Evolutionary conservation across 768 basidiomycete genomes (phyloP).

Genomic region (Amanita thiersii): DNA sequence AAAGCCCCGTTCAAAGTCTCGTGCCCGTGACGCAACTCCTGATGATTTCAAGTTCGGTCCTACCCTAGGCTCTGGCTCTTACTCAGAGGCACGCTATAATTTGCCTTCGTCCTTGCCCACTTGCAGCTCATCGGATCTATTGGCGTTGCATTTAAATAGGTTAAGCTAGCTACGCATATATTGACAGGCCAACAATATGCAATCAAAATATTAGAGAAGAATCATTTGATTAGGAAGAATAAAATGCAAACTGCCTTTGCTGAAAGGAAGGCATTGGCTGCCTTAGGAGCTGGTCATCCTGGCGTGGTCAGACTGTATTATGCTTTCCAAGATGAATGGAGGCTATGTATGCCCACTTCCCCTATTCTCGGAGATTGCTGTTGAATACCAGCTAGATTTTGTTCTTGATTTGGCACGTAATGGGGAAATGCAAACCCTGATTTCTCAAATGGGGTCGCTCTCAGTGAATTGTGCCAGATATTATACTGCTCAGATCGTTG

Average conservation of each 20-base stretch:
- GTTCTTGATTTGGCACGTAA: constrained; percentile 71
- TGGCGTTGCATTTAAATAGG: constrained; percentile 26
- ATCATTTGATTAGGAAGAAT: constrained; percentile 69
- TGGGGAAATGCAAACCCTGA: constrained; percentile 69
- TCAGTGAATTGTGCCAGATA: constrained; percentile 68
- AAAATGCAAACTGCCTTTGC: constrained; percentile 71
- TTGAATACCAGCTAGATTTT: constrained; percentile 43
- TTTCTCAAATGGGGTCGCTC: constrained; percentile 79
- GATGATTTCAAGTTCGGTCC: constrained; percentile 70
- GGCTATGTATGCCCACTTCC: constrained; percentile 55
- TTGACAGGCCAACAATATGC: constrained; percentile 43
- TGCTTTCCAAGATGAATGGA: constrained; percentile 80
- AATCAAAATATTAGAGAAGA: constrained; percentile 64
- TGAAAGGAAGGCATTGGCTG: constrained; percentile 72
- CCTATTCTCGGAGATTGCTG: not conserved
- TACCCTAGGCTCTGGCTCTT: constrained; percentile 76
- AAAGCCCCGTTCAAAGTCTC: constrained; percentile 34
- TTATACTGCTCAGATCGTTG: constrained; percentile 86
- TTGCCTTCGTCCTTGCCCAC: not conserved
- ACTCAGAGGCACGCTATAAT: constrained; percentile 56
- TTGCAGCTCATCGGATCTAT: not conserved
- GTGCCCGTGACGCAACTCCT: constrained; percentile 25
- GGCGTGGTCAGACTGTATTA: constrained; percentile 77
- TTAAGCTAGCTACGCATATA: constrained; percentile 44
- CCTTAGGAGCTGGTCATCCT: constrained; percentile 69